phyloP scores from a whole-genome alignment of 202 grass and related monocot genomes.

The Musa balbisiana region DNA sequence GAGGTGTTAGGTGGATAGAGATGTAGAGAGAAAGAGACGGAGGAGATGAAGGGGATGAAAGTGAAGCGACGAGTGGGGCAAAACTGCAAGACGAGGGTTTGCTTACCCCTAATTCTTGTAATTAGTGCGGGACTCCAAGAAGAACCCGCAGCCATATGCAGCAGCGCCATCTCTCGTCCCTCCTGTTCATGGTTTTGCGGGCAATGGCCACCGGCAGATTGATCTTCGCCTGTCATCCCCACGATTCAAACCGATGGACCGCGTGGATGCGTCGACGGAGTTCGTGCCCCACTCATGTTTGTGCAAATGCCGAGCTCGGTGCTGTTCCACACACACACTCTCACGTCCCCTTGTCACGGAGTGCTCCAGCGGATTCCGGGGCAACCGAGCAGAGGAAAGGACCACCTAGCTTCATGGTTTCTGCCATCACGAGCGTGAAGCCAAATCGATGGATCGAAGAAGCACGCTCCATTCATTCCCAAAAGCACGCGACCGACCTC shows the following conservation, averaged over 20 bases:
- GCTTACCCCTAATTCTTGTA: neutral
- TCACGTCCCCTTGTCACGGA: neutral
- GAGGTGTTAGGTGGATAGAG: too few relatives aligned
- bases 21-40: neutral
- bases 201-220: neutral
- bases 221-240: too few relatives aligned
- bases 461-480: neutral
- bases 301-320: too few relatives aligned
- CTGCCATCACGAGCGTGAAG: neutral
- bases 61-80: neutral
- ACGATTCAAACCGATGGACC: too few relatives aligned
- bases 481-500: neutral
- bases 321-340: too few relatives aligned
- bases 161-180: neutral
- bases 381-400: neutral
- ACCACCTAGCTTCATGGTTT: neutral
- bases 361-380: neutral
- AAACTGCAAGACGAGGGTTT: neutral
- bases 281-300: too few relatives aligned
- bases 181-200: neutral
- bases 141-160: neutral
- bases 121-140: neutral
- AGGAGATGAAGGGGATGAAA: neutral
- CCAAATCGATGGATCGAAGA: neutral
- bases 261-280: too few relatives aligned